Evolutionary conservation across 176 grass and related monocot genomes (phyloP).

Genomic region (Urochloa ruziziensis): DNA sequence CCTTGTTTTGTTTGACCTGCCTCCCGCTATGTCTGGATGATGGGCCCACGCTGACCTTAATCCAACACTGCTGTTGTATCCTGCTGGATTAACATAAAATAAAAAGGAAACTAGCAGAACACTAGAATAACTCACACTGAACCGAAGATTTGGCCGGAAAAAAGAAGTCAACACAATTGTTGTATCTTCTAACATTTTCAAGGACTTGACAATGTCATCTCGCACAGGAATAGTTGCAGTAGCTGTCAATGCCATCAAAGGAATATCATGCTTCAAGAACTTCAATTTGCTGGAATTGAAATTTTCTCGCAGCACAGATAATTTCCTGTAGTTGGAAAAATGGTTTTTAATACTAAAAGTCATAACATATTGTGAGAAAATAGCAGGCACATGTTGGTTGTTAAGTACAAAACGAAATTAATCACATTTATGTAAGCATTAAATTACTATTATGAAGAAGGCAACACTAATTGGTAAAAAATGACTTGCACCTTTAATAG

Average conservation of each 20-base stretch:
- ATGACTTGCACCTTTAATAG: conserved; percentile 36
- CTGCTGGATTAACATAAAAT: conserved; percentile 15
- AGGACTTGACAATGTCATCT: conserved; percentile 82
- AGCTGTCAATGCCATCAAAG: conserved; percentile 91
- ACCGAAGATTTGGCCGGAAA: conserved; percentile 90
- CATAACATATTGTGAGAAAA: background rate
- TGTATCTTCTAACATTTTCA: conserved; percentile 70
- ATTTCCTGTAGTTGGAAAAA: conserved; percentile 41
- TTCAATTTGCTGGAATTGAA: conserved; percentile 70
- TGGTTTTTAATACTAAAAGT: background rate
- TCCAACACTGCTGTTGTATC: background rate
- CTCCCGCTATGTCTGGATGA: too few species aligned
- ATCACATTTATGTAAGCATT: background rate
- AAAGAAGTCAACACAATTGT: conserved; percentile 72
- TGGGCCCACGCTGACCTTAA: too few species aligned
- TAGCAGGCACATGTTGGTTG: background rate
- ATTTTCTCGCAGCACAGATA: conserved; percentile 73
- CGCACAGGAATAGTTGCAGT: conserved; percentile 86
- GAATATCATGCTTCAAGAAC: conserved; percentile 78
- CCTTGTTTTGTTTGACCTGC: too few species aligned
- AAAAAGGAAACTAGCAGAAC: conserved; percentile 1
- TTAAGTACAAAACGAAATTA: conserved; percentile 8
- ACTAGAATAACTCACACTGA: conserved; percentile 54
- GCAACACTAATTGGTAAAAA: conserved; percentile 7
- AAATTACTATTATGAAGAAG: conserved; percentile 4